phyloP scores from a whole-genome alignment of 2,329 filamentous ascomycete genomes.

The Hymenoscyphus scutula region DNA sequence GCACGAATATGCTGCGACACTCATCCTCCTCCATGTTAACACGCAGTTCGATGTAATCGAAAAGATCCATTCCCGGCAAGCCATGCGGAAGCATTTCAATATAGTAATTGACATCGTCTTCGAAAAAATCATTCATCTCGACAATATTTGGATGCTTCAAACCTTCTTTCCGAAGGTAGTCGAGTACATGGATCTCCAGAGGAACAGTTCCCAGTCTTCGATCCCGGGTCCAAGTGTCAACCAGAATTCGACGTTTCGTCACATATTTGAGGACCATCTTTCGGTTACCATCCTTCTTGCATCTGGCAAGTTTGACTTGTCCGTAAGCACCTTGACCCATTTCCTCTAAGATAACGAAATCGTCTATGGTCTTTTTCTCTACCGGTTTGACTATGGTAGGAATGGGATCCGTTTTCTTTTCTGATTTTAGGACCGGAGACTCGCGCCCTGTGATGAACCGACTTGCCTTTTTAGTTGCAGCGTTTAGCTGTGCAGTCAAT shows the following conservation, averaged over 20 bases:
- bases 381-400: constrained; percentile 39
- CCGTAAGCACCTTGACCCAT: constrained; percentile 99
- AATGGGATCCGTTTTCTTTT: constrained; percentile 34
- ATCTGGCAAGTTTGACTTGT: constrained; percentile 90
- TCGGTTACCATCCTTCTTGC: constrained; percentile 70
- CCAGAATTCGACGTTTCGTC: constrained; percentile 91
- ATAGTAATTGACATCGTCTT: constrained; percentile 90
- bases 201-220: constrained; percentile 90
- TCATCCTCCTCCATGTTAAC: constrained; percentile 96
- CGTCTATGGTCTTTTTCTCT: constrained; percentile 79
- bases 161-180: constrained; percentile 79
- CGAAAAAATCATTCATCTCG: constrained; percentile 71
- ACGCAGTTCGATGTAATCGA: constrained; percentile 96
- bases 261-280: constrained; percentile 98
- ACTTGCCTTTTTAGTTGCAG: constrained; percentile 54
- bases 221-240: constrained; percentile 97
- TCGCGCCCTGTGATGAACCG: constrained; percentile 49
- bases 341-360: constrained; percentile 91
- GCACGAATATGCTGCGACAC: constrained; percentile 90
- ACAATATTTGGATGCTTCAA: constrained; percentile 67
- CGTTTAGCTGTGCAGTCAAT: constrained; percentile 56
- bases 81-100: constrained; percentile 98
- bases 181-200: constrained; percentile 92
- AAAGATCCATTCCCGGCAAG: constrained; percentile 94
- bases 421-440: constrained; percentile 30